Conservation (phyloP, 2,329 filamentous ascomycete genomes). For the Phymatotrichopsis omnivora region DNA sequence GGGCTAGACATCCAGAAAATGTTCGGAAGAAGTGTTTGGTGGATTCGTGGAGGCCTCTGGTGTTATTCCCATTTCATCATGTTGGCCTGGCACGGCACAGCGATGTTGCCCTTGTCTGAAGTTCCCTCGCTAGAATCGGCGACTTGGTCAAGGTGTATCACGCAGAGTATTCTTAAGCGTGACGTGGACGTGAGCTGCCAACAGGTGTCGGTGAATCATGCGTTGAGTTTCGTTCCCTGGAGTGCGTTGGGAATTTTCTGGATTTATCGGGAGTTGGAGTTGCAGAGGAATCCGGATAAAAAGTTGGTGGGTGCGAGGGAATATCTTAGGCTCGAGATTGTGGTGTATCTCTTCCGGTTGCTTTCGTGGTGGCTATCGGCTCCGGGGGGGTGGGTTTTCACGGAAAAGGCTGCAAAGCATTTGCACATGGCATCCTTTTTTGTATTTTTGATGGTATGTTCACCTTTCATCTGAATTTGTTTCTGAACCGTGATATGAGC, state of each 20-base stretch:
- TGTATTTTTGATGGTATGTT: constrained; percentile 19
- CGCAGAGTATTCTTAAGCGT: constrained; percentile 2
- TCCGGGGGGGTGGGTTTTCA: constrained; percentile 7
- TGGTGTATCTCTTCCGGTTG: constrained; percentile 9
- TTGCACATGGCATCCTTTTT: constrained; percentile 21
- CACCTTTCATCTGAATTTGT: background rate
- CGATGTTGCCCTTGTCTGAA: constrained; percentile 5
- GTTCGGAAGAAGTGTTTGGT: constrained; percentile 18
- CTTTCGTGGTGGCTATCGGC: constrained; percentile 15
- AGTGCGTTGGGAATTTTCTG: constrained; percentile 21
- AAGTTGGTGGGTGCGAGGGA: constrained; percentile 24
- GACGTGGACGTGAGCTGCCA: constrained; percentile 18
- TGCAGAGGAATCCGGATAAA: constrained; percentile 21
- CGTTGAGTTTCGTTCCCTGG: constrained; percentile 11
- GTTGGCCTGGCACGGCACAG: constrained; percentile 20
- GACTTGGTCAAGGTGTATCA: constrained; percentile 13
- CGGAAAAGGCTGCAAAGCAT: constrained; percentile 7
- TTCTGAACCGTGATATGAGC: background rate
- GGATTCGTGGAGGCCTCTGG: constrained; percentile 20
- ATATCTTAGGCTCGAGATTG: constrained; percentile 18
- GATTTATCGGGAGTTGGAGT: constrained; percentile 18
- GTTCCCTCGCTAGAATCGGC: background rate
- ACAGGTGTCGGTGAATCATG: constrained; percentile 13
- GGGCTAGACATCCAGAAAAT: background rate
- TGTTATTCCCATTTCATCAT: constrained; percentile 18